Evolutionary conservation across 192 early-diverging fungal species (phyloP), one percentile per base, ranked within the genome.

Genomic region (Mortierella hygrophila): DNA sequence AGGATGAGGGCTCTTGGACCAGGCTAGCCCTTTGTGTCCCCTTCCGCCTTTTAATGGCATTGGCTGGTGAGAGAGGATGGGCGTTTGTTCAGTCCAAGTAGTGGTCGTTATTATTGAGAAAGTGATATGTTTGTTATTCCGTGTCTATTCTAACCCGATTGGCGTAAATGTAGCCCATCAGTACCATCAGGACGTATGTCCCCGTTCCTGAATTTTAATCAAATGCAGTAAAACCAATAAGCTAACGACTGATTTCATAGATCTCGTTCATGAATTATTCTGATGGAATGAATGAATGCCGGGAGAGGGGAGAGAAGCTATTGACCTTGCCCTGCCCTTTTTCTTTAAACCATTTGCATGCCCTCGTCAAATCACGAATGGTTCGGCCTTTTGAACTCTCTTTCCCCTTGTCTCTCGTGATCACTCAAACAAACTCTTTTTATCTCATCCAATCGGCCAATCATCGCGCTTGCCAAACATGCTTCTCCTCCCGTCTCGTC

Each of bases 351-450:
- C 13, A 46, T 13, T 32, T 65, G 60, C 60, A 65, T 65, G 13
- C 60, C 32, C 32, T 65, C 60, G 60, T 65, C 60, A 65, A 35
- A 65, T 65, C 60, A 65, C 60, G 60, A 65, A 65, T 65, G 49
- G 49, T 52, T 16, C 49, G 20, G 49, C 49, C 18, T 52, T 20
- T 21, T 21, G 49, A 52, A 52, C 29, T 11, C 26, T 32, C 60
- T 29, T 29, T 29, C 26, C 60, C 55, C 16, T 52, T 52, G 18
- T 52, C 60, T 65, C 60, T 65, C 11, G 60, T 65, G 60, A 65
- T 65, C 60, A 65, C 32, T 65, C 60, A 16, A 29, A 26, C 11
- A 15, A 32, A 13, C 60, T 65, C 60, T 65, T 65, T 65, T 65
- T 65, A 65, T 65, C 60, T 65, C 29, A 32, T 10, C 29, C 29